phyloP scores from a whole-genome alignment of 257 asterid genomes.

The Solanum virginianum region DNA sequence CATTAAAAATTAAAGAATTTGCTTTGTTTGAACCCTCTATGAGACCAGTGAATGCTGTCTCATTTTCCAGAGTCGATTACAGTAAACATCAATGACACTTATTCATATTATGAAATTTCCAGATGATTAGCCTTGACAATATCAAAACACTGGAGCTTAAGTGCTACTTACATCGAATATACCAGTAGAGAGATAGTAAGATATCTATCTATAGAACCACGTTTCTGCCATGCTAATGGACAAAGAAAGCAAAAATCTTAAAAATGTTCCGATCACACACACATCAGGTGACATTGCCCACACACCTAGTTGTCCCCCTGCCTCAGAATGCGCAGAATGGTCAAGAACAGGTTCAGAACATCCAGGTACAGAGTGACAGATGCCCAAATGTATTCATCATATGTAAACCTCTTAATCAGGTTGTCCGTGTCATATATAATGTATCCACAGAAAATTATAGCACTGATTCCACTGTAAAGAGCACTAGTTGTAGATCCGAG shows the following conservation, averaged over 20 bases:
- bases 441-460: conserved; percentile 88
- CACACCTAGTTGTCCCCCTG: conserved; percentile 59
- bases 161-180: neutral
- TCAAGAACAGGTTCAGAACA: conserved; percentile 88
- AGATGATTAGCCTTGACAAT: neutral
- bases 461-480: conserved; percentile 65
- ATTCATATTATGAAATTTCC: neutral
- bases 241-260: neutral
- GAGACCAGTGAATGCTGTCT: neutral
- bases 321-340: conserved; percentile 79
- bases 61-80: neutral
- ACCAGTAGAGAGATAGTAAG: neutral
- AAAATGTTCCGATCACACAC: neutral
- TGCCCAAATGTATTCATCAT: conserved; percentile 97
- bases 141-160: neutral
- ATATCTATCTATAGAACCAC: neutral
- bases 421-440: conserved; percentile 79
- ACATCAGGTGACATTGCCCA: neutral
- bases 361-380: conserved; percentile 92
- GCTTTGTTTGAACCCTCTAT: neutral
- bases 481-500: conserved; percentile 68
- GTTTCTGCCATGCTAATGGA: neutral
- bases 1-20: neutral
- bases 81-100: neutral
- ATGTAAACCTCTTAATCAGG: conserved; percentile 92